Percentiles rank a stretch among this genome's conserved stretches.
phyloP scores from a whole-genome alignment of 306 rosid species.

The Ochetophila trinervis region DNA sequence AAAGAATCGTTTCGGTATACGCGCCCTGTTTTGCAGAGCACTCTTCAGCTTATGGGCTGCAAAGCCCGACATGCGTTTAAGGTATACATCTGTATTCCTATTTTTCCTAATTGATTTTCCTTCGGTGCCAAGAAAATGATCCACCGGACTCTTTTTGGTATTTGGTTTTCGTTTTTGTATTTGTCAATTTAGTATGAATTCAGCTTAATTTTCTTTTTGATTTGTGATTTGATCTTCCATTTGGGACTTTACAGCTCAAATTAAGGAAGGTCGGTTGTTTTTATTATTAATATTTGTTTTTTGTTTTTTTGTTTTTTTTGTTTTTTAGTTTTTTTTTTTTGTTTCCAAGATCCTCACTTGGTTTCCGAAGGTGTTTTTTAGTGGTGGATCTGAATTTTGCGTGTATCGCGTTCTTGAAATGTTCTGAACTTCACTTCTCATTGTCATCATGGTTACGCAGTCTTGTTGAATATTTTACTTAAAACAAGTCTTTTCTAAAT shows the following conservation, averaged over 20 bases:
- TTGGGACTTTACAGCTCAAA: not conserved
- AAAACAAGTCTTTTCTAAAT: not conserved
- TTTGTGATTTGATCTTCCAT: not conserved
- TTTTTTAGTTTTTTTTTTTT: not conserved
- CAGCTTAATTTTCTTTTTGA: not conserved
- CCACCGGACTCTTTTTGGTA: not conserved
- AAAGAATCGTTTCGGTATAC: slow-evolving; percentile 72
- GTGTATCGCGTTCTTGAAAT: slow-evolving; percentile 11
- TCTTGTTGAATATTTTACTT: slow-evolving; percentile 10
- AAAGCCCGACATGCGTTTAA: slow-evolving; percentile 91
- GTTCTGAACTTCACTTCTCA: not conserved
- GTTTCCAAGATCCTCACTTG: not conserved
- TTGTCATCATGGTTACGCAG: slow-evolving; percentile 6
- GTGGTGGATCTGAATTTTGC: slow-evolving; percentile 32
- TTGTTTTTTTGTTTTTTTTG: not conserved
- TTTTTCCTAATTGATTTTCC: not conserved
- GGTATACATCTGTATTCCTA: slow-evolving; percentile 34
- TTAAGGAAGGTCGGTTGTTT: not conserved
- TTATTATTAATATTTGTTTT: not conserved
- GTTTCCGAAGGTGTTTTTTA: not conserved
- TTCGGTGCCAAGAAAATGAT: not conserved
- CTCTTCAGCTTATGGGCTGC: slow-evolving; percentile 92
- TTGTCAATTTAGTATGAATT: not conserved
- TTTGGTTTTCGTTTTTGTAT: no score
- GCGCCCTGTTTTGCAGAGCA: slow-evolving; percentile 75